phyloP scores from a whole-genome alignment of 129 eudicot species.

The Cynara cardunculus region DNA sequence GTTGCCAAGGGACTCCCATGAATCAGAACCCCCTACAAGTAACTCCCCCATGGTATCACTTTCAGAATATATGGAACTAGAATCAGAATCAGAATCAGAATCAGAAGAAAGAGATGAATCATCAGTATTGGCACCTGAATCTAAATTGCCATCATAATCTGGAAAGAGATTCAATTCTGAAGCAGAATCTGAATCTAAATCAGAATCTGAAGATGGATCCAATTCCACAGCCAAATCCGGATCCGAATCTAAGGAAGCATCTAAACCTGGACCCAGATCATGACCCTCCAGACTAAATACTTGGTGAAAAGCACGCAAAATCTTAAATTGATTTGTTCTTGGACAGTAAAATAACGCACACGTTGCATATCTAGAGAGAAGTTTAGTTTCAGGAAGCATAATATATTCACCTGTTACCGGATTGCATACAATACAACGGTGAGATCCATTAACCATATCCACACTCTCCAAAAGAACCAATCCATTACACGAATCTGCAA shows the following conservation, averaged over 20 bases:
- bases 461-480: conserved; percentile 16
- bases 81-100: not conserved
- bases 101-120: not conserved
- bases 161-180: not conserved
- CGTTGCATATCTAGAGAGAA: not conserved
- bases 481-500: conserved; percentile 26
- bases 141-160: not conserved
- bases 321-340: not conserved
- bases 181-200: not conserved
- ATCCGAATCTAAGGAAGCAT: not conserved
- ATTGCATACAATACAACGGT: conserved; percentile 16
- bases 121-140: not conserved
- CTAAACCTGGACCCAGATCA: not conserved
- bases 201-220: not conserved
- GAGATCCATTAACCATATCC: not conserved
- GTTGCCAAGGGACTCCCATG: conserved; percentile 12
- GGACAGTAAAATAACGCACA: conserved; percentile 17
- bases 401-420: conserved; percentile 28
- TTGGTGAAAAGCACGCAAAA: conserved; percentile 10
- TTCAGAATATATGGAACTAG: not conserved
- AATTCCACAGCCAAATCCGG: not conserved
- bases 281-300: not conserved
- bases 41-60: conserved; percentile 12
- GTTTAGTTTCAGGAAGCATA: conserved; percentile 7
- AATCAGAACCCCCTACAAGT: conserved; percentile 17